Evolutionary conservation across 2,329 filamentous ascomycete genomes (phyloP), one percentile per base, ranked within the genome.

Genomic region (Fusarium sp.): DNA sequence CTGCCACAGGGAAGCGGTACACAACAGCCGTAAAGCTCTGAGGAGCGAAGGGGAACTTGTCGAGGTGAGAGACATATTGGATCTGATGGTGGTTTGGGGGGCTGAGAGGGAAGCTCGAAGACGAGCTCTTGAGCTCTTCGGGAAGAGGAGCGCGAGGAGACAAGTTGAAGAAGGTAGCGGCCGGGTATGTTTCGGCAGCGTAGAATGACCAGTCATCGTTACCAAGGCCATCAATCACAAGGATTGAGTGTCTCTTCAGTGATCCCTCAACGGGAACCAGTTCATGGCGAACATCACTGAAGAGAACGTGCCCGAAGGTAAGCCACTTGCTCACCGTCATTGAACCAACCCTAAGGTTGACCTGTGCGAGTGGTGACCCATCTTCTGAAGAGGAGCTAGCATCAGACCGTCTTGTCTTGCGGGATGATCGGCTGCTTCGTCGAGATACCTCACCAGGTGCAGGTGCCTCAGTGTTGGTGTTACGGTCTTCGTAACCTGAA

Each of bases 161-260:
- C 29, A 95, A 85, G 77, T 95, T 94, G 83, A 93, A 95, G 70
- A 96, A 92, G 4, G 89, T 91, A 0, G 91, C 91, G 1, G 86
- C 86, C 0, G 92, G 91, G 72, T 95, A 95, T 2, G 92, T 94
- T 77, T 95, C 90, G 11, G 93, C 92, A 25, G 93, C 93, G 75
- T 94, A 95, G 79, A 94, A 95, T 0, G 93, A 95, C 93, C 93
- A 96, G 78, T 96, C 93, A 73, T 92, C 90, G 77, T 94, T 95
- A n/a, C 93, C 93, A 35, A 96, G 89, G 9, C 93, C 93, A 81
- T 96, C 93, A 62, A 96, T 87, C 22, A 96, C 91, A 7, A 96
- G 86, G 31, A 96, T 89, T 1, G 89, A 90, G 62, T 84, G 91
- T 60, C 83, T 88, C 83, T 86, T 74, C 25, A 76, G 62, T 1